phyloP scores from a whole-genome alignment of 1,284 basidiomycete genomes.

The Moniliella sp. region DNA sequence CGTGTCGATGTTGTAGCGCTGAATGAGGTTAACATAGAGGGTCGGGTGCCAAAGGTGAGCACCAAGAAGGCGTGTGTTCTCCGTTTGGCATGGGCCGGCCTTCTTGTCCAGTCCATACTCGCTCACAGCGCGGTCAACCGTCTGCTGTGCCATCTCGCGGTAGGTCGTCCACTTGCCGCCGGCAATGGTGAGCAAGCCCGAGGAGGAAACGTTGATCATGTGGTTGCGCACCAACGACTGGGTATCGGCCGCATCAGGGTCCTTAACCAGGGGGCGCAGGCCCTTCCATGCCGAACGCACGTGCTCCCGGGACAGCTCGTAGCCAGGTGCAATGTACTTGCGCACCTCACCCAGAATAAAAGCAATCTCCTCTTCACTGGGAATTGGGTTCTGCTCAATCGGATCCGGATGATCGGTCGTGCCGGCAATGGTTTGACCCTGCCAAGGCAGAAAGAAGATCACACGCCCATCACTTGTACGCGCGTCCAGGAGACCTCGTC shows the following conservation, averaged over 20 bases:
- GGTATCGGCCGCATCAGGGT: slow-evolving; percentile 59
- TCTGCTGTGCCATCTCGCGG: slow-evolving; percentile 77
- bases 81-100: slow-evolving; percentile 48
- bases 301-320: slow-evolving; percentile 81
- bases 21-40: slow-evolving; percentile 90
- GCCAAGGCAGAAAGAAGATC: slow-evolving; percentile 97
- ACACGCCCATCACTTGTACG: slow-evolving; percentile 86
- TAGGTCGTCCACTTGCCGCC: slow-evolving; percentile 99
- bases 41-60: slow-evolving; percentile 80
- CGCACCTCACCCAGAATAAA: slow-evolving; percentile 86
- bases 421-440: slow-evolving; percentile 87
- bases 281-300: slow-evolving; percentile 91
- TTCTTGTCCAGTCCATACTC: slow-evolving; percentile 48
- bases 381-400: slow-evolving; percentile 58
- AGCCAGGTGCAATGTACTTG: slow-evolving; percentile 69
- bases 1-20: slow-evolving; percentile 59
- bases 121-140: slow-evolving; percentile 67
- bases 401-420: slow-evolving; percentile 71
- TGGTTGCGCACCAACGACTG: slow-evolving; percentile 80
- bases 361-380: slow-evolving; percentile 77
- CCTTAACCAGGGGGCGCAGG: slow-evolving; percentile 65
- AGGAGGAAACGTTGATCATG: slow-evolving; percentile 63
- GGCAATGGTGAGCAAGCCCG: slow-evolving; percentile 74
- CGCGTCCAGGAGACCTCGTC: slow-evolving; percentile 86
- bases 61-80: slow-evolving; percentile 62